These are phyloP conservation scores for Coccinonectria pachysandricola DNA, from an alignment of 2,329 filamentous ascomycete species.

Conservation along the genomic window DNA sequence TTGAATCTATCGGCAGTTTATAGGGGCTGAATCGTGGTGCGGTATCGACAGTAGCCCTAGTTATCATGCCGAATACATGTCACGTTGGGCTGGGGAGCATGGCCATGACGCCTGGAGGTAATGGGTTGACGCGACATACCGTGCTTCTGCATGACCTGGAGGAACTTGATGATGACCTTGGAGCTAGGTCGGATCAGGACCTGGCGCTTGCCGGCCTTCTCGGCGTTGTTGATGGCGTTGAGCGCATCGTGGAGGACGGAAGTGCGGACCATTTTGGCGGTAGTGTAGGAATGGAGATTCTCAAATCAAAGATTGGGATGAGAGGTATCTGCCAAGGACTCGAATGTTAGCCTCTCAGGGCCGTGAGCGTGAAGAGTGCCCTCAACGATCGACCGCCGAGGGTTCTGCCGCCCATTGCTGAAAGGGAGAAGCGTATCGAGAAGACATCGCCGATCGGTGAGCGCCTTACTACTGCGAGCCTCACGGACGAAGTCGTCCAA, in stretches of 20 bases:
- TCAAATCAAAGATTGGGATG: conserved; percentile 56
- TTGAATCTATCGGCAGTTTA: conserved; percentile 98
- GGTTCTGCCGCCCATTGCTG: conserved; percentile 62
- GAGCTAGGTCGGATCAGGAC: conserved; percentile 95
- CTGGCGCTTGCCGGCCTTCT: conserved; percentile 99
- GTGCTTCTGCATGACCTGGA: conserved; percentile 98
- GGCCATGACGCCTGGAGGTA: conserved; percentile 2
- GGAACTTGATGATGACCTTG: conserved; percentile 99
- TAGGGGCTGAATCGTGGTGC: conserved; percentile 92
- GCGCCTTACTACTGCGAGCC: conserved; percentile 10
- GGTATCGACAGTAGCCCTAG: conserved; percentile 82
- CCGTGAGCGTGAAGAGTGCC: conserved; percentile 61
- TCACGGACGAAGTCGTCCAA: conserved; percentile 20
- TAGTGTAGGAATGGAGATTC: conserved; percentile 56
- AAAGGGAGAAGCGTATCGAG: conserved; percentile 54
- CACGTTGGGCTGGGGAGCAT: no score
- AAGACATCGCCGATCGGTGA: conserved; percentile 10
- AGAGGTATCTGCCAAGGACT: conserved; percentile 51
- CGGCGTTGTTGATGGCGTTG: conserved; percentile 99
- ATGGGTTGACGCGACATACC: conserved; percentile 53
- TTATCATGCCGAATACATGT: conserved; percentile 99
- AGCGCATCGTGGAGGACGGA: conserved; percentile 99
- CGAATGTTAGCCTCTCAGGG: conserved; percentile 49
- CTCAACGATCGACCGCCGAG: conserved; percentile 44
- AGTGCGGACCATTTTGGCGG: conserved; percentile 95